A percentile compares a stretch with the other conserved stretches of the same genome.
Evolutionary conservation across 2,329 filamentous ascomycete species (phyloP).

Genomic region (Orbilia javanica): DNA sequence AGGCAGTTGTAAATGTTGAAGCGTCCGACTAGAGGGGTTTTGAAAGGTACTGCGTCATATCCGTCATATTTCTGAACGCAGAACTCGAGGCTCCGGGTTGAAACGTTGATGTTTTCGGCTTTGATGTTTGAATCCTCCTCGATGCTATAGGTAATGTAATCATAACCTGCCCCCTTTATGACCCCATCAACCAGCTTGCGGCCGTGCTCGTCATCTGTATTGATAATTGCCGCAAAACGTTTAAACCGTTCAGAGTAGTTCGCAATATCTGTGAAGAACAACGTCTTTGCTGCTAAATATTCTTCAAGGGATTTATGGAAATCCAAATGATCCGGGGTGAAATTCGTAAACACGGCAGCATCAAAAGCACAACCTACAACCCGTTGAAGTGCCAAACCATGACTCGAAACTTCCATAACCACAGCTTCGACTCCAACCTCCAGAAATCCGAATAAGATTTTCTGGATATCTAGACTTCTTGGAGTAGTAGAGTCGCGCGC

Average conservation of each 20-base stretch:
- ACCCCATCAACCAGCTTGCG: conserved; percentile 1
- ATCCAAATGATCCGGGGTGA: conserved; percentile 48
- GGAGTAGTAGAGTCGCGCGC: conserved; percentile 39
- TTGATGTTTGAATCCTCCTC: conserved; percentile 8
- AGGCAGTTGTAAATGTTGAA: conserved; percentile 48
- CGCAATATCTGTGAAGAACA: conserved; percentile 38
- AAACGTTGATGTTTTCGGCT: conserved; percentile 4
- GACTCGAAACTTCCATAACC: conserved; percentile 42
- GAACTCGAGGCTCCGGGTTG: neutral
- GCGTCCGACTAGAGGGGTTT: conserved; percentile 26
- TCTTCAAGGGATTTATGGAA: conserved; percentile 38
- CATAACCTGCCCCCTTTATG: neutral
- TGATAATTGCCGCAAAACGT: conserved; percentile 31
- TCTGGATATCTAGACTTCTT: conserved; percentile 28
- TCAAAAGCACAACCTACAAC: conserved; percentile 45
- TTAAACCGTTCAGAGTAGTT: conserved; percentile 25
- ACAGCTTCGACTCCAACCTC: conserved; percentile 30
- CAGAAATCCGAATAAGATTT: conserved; percentile 27
- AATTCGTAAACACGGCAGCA: conserved; percentile 36
- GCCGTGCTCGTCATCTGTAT: conserved; percentile 30
- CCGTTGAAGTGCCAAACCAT: conserved; percentile 38
- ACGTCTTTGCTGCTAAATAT: conserved; percentile 36
- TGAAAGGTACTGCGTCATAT: neutral
- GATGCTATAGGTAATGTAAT: conserved; percentile 16
- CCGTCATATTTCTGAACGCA: neutral